Evolutionary conservation across 192 early-diverging fungal species (phyloP).

Genomic region (Entomortierella lignicola): DNA sequence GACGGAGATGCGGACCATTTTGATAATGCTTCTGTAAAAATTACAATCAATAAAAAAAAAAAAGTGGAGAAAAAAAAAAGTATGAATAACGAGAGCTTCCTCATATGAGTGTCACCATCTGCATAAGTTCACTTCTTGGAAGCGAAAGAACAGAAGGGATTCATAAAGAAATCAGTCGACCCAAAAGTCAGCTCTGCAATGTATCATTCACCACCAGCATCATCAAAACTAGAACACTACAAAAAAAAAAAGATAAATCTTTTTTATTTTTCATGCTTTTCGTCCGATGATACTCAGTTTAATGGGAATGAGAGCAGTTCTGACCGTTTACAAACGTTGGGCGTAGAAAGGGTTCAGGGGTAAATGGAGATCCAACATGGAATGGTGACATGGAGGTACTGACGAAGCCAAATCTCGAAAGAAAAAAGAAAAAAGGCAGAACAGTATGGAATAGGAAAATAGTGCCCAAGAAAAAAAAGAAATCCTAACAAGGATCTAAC

Average conservation of each 20-base stretch:
- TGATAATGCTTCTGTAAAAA: slow-evolving; percentile 52
- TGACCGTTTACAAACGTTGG: slow-evolving; percentile 23
- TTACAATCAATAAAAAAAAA: slow-evolving; percentile 14
- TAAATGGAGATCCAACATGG: neutral
- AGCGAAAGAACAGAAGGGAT: slow-evolving; percentile 23
- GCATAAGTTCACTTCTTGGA: slow-evolving; percentile 1
- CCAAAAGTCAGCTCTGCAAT: slow-evolving; percentile 44
- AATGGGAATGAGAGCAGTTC: slow-evolving; percentile 33
- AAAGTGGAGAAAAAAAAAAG: neutral
- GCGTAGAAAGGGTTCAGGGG: neutral
- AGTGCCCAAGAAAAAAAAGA: too few species aligned
- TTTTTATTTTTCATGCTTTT: neutral
- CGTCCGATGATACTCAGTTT: neutral
- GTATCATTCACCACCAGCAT: too few species aligned
- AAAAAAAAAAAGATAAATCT: too few species aligned
- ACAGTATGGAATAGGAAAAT: too few species aligned
- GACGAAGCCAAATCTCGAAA: slow-evolving; percentile 1
- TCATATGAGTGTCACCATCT: slow-evolving; percentile 57
- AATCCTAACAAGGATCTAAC: too few species aligned
- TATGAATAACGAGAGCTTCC: slow-evolving; percentile 44
- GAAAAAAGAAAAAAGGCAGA: too few species aligned
- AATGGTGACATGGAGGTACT: slow-evolving; percentile 18
- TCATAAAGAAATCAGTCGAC: slow-evolving; percentile 53
- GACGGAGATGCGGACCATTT: slow-evolving; percentile 98
- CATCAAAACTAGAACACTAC: too few species aligned